phyloP scores from a whole-genome alignment of 495 filamentous ascomycete species.

The Cenococcum geophilum region DNA sequence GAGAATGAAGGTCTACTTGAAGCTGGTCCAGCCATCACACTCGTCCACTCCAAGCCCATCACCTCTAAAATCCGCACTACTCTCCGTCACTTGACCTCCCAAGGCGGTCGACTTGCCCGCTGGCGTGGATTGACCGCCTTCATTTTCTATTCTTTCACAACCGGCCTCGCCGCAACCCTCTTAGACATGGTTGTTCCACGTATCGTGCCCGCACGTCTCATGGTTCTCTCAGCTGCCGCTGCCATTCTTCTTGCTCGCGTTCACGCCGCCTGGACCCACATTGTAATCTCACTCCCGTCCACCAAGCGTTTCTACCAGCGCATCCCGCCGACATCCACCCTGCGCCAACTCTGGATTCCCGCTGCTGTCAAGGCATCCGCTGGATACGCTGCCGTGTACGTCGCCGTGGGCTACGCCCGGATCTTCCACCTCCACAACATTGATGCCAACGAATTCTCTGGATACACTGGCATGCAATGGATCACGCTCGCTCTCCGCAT shows the following conservation, averaged over 20 bases:
- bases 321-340: conserved; percentile 42
- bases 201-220: conserved; percentile 33
- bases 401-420: conserved; percentile 29
- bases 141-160: conserved; percentile 38
- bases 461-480: conserved; percentile 28
- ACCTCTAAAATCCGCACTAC: conserved; percentile 54
- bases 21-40: conserved; percentile 31
- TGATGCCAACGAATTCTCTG: conserved; percentile 24
- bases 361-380: conserved; percentile 43
- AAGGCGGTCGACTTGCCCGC: conserved; percentile 50
- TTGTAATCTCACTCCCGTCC: conserved; percentile 53
- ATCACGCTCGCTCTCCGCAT: conserved; percentile 11
- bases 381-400: conserved; percentile 34
- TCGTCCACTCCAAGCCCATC: conserved; percentile 48
- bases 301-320: conserved; percentile 48
- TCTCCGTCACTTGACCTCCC: conserved; percentile 50
- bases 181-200: conserved; percentile 38
- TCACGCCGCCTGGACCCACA: conserved; percentile 55
- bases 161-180: conserved; percentile 37
- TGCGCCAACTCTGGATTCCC: conserved; percentile 49
- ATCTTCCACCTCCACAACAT: conserved; percentile 23
- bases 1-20: conserved; percentile 32
- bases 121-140: conserved; percentile 53
- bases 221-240: conserved; percentile 39
- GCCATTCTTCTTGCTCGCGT: conserved; percentile 46